Base-by-base conservation (phyloP, 139 green algal genomes). In the Closterium sp. region DNA sequence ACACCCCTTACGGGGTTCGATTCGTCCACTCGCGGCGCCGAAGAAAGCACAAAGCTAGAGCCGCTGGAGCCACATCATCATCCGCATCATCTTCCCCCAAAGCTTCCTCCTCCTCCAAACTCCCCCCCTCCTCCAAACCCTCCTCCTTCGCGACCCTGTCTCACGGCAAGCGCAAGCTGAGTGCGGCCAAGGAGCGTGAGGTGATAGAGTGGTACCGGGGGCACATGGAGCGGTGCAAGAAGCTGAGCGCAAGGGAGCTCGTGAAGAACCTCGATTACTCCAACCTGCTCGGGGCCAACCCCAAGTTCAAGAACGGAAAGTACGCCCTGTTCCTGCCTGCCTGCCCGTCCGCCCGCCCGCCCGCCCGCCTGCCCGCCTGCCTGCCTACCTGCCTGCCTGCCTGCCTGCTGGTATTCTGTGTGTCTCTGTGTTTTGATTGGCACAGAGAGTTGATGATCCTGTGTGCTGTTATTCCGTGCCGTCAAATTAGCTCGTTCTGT, bases 191-290 rank as follows among this genome's bases (percentile, higher is more conserved):
- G 30, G 83, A 86, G 83, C 2, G 30, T 21, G 83, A 86, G 30
- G n/a, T 34, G 30, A 32, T 86, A 32, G 83, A 32, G 30, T 34
- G n/a, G 83, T 86, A 86, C n/a, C 83, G 83, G 3, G 30, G 30
- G 83, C 83, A 33, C 83, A 86, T 86, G 83, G 83, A 86, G n/a
- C 30, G 16, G 83, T 86, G 83, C 83, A 86, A 86, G 83, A 86
- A 86, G 83, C 30, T 32, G 30, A 86, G 30, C 30, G n/a, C 83
- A 4, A 25, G 83, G 19, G 83, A 86, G 83, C n/a, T 86, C 1
- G 30, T 86, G 30, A 86, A 86, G 83, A 86, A 86, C n/a, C 83
- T 86, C 2, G n/a, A 32, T 32, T 86, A 86, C n/a, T 34, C 83
- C 30, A 86, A 86, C 25, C 23, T 86, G 16, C 83, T 86, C 19